Evolutionary conservation across 371 early-diverging fungal species (phyloP), one percentile per base, ranked within the genome.

Genomic region (Rhizomucor miehei): DNA sequence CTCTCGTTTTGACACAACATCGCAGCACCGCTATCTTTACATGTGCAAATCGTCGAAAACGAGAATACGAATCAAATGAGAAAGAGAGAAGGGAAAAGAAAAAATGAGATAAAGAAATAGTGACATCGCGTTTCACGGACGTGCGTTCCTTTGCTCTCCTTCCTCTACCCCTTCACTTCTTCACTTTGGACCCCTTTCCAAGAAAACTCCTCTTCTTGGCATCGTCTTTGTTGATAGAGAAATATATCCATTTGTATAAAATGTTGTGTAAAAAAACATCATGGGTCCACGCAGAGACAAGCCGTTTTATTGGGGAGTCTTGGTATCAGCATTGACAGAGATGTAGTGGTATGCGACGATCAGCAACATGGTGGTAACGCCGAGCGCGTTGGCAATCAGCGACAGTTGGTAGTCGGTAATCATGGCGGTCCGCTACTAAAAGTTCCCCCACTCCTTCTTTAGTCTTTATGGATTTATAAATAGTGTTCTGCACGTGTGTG

Each of bases 331-430:
- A 52, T 83, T 83, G 53, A 83, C 77, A 9, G 78, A 56, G 39
- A 83, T 62, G 50, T 70, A 83, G 39, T 83, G 84, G 56, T 83
- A 83, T 23, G 68, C 69, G 43, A 83, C 77, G 46, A 83, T 83
- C 24, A 83, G 73, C 19, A 80, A 16, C 84, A 83, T 80, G 52
- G 81, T 75, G 12, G 75, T 24, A 25, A 80, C 76, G 54, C 81
- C 81, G 39, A 83, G 64, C 40, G 77, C 65, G 51, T 83, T 83
- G 44, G 81, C 81, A 59, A 83, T 79, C 44, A 71, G 55, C 0
- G 80, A 60, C 51, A 83, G 74, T 59, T 83, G 84, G 50, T 52
- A 72, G 56, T 83, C 84, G 38, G 75, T 67, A 57, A 83, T 79
- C 76, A 73, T 83, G 34, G 48, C 35, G 23, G 29, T 29, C 29